Conservation (phyloP, 345 rosid species). For the rapeseed (Brassica napus) region DNA sequence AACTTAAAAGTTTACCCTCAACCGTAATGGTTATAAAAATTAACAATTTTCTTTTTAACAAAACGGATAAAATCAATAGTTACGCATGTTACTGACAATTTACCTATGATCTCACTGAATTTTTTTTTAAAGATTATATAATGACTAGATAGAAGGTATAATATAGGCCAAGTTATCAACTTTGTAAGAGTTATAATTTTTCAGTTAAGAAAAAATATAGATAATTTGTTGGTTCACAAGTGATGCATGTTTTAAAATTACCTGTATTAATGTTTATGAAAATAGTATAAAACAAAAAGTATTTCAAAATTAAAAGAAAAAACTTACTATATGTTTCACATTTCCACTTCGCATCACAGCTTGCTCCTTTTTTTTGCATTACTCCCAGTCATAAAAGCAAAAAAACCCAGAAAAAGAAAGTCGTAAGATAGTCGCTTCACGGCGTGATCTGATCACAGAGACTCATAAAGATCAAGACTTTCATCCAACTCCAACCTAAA, state of each 20-base stretch:
- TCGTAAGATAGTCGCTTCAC: conserved; percentile 22
- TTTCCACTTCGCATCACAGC: not conserved
- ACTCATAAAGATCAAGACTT: conserved; percentile 25
- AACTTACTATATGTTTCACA: not conserved
- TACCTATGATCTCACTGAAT: not conserved
- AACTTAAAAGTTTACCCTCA: not conserved
- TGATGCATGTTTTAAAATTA: not conserved
- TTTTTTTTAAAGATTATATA: not conserved
- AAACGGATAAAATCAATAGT: not conserved
- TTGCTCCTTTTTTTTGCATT: conserved; percentile 2
- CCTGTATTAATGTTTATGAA: not conserved
- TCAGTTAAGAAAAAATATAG: not conserved
- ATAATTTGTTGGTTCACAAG: not conserved
- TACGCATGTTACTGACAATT: not conserved
- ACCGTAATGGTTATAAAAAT: not conserved
- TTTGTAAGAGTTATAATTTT: not conserved
- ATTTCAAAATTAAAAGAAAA: not conserved
- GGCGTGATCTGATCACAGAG: conserved; percentile 13
- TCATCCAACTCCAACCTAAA: conserved; percentile 8
- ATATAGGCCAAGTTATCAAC: not conserved
- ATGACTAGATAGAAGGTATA: not conserved
- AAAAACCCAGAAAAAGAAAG: conserved; percentile 24
- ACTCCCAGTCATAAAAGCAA: not conserved
- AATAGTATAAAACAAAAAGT: not conserved
- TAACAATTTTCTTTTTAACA: not conserved